Evolutionary conservation across 768 basidiomycete genomes (phyloP).

Genomic region (Cantharellus anzutake): DNA sequence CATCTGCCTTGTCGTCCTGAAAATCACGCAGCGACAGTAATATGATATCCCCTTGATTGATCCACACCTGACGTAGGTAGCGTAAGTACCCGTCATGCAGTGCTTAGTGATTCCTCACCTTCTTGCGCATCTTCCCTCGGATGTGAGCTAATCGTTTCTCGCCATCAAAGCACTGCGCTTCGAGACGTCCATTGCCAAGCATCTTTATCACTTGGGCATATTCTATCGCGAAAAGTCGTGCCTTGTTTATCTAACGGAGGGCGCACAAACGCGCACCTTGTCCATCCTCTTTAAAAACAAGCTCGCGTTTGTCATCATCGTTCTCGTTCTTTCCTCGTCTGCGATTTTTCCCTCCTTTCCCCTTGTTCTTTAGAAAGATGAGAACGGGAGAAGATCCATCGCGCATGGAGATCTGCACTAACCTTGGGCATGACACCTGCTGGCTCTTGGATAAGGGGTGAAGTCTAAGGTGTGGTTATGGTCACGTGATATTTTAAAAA

Average conservation of each 20-base stretch:
- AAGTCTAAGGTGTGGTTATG: too few species aligned
- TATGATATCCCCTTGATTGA: conserved; percentile 95
- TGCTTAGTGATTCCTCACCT: conserved; percentile 34
- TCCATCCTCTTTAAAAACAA: conserved; percentile 96
- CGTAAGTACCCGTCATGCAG: neutral
- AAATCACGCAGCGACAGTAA: conserved; percentile 90
- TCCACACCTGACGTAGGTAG: conserved; percentile 65
- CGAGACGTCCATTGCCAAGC: conserved; percentile 93
- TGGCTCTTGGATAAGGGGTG: too few species aligned
- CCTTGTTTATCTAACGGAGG: neutral
- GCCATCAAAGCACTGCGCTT: conserved; percentile 90
- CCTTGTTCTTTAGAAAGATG: conserved; percentile 1
- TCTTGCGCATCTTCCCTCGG: conserved; percentile 98
- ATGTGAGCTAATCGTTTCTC: conserved; percentile 97
- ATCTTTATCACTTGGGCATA: conserved; percentile 98
- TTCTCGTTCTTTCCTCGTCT: conserved; percentile 99
- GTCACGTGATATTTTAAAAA: too few species aligned
- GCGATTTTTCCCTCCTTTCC: conserved; percentile 94
- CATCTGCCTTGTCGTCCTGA: conserved; percentile 98
- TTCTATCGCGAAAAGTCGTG: conserved; percentile 25
- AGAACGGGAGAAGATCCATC: neutral
- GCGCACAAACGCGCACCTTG: conserved; percentile 30
- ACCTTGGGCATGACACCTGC: neutral
- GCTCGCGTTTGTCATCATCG: conserved; percentile 95
- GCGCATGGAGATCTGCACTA: neutral